Conservation (phyloP, 352 stramenopile genomes). For the Globisporangium middletonii region DNA sequence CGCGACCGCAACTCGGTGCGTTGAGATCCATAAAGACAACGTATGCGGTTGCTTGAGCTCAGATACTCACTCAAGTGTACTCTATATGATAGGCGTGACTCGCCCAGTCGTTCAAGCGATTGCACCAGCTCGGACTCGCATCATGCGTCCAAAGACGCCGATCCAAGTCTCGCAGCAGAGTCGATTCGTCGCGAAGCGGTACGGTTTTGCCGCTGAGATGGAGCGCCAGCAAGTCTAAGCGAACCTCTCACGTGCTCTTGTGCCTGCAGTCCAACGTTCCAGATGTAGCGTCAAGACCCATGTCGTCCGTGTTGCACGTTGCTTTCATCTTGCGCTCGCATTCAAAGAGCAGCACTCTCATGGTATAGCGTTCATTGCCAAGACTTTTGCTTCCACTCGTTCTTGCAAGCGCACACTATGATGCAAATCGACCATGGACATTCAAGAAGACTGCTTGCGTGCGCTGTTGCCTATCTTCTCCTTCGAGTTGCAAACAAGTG, state of each 20-base stretch:
- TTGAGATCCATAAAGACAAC: neutral
- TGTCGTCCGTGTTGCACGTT: too few species aligned
- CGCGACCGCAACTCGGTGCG: conserved; percentile 49
- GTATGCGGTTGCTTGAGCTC: too few species aligned
- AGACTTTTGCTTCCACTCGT: too few species aligned
- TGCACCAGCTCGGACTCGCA: conserved; percentile 32
- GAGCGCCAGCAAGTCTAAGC: neutral
- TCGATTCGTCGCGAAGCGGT: conserved; percentile 63
- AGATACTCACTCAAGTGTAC: neutral
- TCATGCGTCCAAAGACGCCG: conserved; percentile 69
- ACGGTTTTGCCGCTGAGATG: conserved; percentile 1
- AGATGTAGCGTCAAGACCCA: conserved; percentile 5
- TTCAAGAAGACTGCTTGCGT: too few species aligned
- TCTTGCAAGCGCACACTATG: too few species aligned
- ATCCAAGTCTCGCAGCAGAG: conserved; percentile 52
- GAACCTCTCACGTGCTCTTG: neutral
- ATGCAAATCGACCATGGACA: too few species aligned
- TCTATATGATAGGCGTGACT: conserved; percentile 8
- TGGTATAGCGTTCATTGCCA: too few species aligned
- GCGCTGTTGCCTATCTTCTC: too few species aligned
- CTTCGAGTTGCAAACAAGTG: too few species aligned
- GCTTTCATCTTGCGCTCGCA: too few species aligned
- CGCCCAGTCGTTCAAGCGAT: conserved; percentile 38
- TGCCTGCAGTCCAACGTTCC: conserved; percentile 11
- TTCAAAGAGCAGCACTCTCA: too few species aligned